These are phyloP conservation scores for Ophiocytium majus DNA, from an alignment of 352 stramenopile species.

Conservation along the genomic window DNA sequence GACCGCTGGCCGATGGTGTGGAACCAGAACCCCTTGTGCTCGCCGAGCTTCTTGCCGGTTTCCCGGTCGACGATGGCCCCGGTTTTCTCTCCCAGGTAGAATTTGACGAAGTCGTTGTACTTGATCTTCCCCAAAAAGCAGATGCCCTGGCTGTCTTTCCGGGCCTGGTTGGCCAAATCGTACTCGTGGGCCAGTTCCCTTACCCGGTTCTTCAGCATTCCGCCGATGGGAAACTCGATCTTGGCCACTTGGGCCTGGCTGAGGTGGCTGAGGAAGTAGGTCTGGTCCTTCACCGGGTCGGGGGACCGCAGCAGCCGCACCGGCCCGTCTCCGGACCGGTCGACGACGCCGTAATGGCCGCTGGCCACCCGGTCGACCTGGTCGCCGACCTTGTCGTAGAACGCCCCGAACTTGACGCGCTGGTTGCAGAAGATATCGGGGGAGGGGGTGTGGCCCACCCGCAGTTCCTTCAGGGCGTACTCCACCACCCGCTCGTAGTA, in stretches of 20 bases:
- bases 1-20: constrained; percentile 70
- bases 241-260: constrained; percentile 64
- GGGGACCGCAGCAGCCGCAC: constrained; percentile 64
- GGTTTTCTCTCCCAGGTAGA: constrained; percentile 62
- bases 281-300: constrained; percentile 72
- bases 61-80: constrained; percentile 65
- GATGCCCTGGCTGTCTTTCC: constrained; percentile 69
- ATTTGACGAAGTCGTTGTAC: constrained; percentile 68
- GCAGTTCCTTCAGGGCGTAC: constrained; percentile 66
- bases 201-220: constrained; percentile 66
- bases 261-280: constrained; percentile 71
- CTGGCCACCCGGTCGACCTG: constrained; percentile 66
- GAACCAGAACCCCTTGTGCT: constrained; percentile 70
- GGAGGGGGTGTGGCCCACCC: constrained; percentile 66
- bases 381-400: constrained; percentile 61
- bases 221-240: constrained; percentile 67
- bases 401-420: constrained; percentile 70
- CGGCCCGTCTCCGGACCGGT: not conserved
- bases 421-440: constrained; percentile 73
- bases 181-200: constrained; percentile 65
- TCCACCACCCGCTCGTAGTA: constrained; percentile 62
- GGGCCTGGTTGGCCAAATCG: constrained; percentile 65
- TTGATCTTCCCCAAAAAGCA: constrained; percentile 72
- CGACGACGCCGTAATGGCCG: constrained; percentile 68
- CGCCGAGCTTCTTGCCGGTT: constrained; percentile 63